Percentiles rank a stretch among this genome's conserved stretches.
These are phyloP conservation scores for Flaveria trinervia DNA, from an alignment of 129 eudicot genomes.

Conservation along the genomic window DNA sequence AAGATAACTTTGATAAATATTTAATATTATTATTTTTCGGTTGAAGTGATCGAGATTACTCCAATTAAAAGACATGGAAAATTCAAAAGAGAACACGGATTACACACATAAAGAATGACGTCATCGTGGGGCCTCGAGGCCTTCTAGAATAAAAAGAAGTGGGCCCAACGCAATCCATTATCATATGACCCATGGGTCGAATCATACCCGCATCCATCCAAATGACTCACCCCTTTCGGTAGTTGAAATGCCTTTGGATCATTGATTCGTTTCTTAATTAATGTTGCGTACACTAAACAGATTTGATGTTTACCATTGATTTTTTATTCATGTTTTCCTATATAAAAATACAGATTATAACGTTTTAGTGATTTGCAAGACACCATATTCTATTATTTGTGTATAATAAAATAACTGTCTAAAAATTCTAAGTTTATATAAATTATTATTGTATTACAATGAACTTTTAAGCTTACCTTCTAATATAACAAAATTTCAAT, in stretches of 20 bases:
- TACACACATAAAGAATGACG: constrained; percentile 30
- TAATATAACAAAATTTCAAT: no score
- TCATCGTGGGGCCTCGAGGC: neutral
- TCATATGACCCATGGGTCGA: constrained; percentile 19
- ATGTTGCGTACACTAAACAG: constrained; percentile 7
- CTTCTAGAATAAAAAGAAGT: neutral
- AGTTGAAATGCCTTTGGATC: neutral
- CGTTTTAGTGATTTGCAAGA: neutral
- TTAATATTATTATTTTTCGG: neutral
- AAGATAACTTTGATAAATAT: neutral
- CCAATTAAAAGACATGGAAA: neutral
- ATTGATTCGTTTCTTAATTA: neutral
- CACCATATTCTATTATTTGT: no score
- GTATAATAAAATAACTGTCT: no score
- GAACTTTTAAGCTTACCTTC: no score
- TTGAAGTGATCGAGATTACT: constrained; percentile 19
- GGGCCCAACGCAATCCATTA: neutral
- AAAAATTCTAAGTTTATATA: no score
- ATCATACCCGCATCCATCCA: constrained; percentile 25
- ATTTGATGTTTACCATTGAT: neutral
- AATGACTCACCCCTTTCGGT: constrained; percentile 19
- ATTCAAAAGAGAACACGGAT: constrained; percentile 20
- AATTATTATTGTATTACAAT: no score
- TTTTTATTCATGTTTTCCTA: neutral
- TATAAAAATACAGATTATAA: neutral